Conservation (phyloP, 2,329 filamentous ascomycete genomes). For the Emergomyces africanus region DNA sequence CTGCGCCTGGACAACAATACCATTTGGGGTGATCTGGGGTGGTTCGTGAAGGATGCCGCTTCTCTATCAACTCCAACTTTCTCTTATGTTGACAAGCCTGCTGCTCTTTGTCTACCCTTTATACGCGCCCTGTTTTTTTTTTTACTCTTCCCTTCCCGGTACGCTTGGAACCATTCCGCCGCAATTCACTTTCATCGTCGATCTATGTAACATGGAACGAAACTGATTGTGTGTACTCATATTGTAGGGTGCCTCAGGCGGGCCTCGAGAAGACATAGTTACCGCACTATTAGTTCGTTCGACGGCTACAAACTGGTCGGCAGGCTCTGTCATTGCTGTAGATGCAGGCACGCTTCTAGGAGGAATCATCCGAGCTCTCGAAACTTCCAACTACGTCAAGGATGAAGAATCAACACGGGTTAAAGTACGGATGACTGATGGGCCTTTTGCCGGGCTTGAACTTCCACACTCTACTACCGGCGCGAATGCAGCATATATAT, state of each 20-base stretch:
- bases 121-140: background rate
- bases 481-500: slow-evolving; percentile 71
- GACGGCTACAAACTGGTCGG: slow-evolving; percentile 62
- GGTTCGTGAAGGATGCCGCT: background rate
- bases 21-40: too few relatives aligned
- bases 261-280: slow-evolving; percentile 77
- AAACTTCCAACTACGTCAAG: slow-evolving; percentile 23
- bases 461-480: slow-evolving; percentile 53
- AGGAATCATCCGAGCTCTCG: slow-evolving; percentile 67
- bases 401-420: slow-evolving; percentile 12
- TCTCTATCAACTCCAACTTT: background rate
- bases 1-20: background rate
- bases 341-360: slow-evolving; percentile 86
- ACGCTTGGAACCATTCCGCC: background rate
- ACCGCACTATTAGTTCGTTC: slow-evolving; percentile 85
- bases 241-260: slow-evolving; percentile 72
- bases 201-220: background rate
- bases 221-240: slow-evolving; percentile 17
- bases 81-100: background rate
- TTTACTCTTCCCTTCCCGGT: background rate
- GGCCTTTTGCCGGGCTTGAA: slow-evolving; percentile 69
- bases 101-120: background rate
- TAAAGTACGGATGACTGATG: slow-evolving; percentile 30
- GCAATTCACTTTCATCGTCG: background rate
- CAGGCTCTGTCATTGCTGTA: slow-evolving; percentile 75